These are phyloP conservation scores for Epichloe coenophiala DNA, from an alignment of 2,329 filamentous ascomycete genomes.

Conservation along the genomic window DNA sequence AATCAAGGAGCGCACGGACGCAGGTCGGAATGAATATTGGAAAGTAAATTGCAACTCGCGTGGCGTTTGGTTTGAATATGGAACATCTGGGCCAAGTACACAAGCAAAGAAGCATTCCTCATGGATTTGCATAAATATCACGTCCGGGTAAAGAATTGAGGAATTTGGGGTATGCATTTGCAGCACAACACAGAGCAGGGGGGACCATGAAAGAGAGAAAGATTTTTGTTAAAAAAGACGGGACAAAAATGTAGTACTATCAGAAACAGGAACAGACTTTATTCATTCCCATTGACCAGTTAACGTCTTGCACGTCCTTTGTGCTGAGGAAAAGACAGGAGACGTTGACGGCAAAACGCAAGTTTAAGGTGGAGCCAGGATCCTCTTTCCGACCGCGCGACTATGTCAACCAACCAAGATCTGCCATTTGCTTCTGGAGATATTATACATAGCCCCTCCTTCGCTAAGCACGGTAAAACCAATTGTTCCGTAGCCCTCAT, in stretches of 20 bases:
- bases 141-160: too few species aligned
- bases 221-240: neutral
- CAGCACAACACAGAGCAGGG: neutral
- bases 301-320: too few species aligned
- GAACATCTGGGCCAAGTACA: neutral
- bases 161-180: neutral
- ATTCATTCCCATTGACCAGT: neutral
- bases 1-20: neutral
- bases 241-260: neutral
- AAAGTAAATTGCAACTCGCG: neutral
- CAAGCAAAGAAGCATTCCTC: neutral
- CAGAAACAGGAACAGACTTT: neutral
- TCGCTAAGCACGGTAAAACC: constrained; percentile 11
- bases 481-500: constrained; percentile 15
- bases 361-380: neutral
- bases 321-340: neutral
- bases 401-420: neutral
- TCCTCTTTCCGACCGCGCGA: neutral
- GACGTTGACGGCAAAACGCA: neutral
- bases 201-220: neutral
- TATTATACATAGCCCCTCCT: neutral
- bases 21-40: neutral
- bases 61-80: neutral
- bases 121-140: neutral
- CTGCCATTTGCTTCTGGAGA: too few species aligned